phyloP scores from a whole-genome alignment of 495 filamentous ascomycete genomes.

The Penicillium flavigenum region DNA sequence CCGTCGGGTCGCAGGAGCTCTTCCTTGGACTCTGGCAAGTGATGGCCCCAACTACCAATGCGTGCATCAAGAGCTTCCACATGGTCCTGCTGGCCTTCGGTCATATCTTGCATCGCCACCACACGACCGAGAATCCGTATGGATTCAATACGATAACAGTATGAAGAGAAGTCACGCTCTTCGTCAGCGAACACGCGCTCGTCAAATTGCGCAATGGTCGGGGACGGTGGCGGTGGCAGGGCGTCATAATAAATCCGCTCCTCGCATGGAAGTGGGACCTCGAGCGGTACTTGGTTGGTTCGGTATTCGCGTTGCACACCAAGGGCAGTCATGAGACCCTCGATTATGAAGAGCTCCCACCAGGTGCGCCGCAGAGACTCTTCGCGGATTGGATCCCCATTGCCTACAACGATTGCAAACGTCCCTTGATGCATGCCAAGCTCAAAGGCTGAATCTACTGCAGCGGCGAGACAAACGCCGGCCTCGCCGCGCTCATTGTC shows the following conservation, averaged over 20 bases:
- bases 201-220: conserved; percentile 47
- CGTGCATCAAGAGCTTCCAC: conserved; percentile 65
- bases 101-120: conserved; percentile 49
- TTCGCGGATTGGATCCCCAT: conserved; percentile 55
- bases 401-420: conserved; percentile 48
- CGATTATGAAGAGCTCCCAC: conserved; percentile 87
- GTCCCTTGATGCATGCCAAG: conserved; percentile 66
- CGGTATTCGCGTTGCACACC: conserved; percentile 40
- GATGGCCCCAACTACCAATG: conserved; percentile 79
- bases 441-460: conserved; percentile 69
- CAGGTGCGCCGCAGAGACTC: conserved; percentile 84
- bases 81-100: conserved; percentile 44
- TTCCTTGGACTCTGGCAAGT: conserved; percentile 73
- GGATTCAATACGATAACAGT: conserved; percentile 56
- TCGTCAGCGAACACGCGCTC: conserved; percentile 47
- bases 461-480: conserved; percentile 61
- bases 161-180: conserved; percentile 49
- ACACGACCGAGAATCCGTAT: conserved; percentile 73
- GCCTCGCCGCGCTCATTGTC: conserved; percentile 66
- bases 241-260: conserved; percentile 50
- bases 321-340: conserved; percentile 55
- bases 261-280: conserved; percentile 46
- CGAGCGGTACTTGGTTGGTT: conserved; percentile 36
- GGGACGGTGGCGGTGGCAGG: conserved; percentile 35
- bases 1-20: conserved; percentile 65